phyloP scores from a whole-genome alignment of 805 yeast species.

The Starmerella davenportii region DNA sequence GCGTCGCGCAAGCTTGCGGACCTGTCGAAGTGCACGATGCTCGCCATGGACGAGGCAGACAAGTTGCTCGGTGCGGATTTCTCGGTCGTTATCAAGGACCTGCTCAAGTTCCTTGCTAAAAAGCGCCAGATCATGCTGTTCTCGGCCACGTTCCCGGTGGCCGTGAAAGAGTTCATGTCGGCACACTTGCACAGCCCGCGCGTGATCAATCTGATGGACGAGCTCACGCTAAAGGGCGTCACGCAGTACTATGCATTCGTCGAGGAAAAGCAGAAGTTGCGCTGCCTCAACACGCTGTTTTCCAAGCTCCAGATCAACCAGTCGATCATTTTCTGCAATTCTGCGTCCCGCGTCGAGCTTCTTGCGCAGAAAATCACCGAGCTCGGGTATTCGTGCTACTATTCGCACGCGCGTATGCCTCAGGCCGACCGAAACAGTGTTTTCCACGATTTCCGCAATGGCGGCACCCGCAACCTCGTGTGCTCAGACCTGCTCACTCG shows the following conservation, averaged over 20 bases:
- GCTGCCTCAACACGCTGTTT: slow-evolving; percentile 86
- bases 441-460: slow-evolving; percentile 96
- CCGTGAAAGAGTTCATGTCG: slow-evolving; percentile 85
- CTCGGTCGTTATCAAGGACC: slow-evolving; percentile 69
- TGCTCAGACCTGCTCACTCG: slow-evolving; percentile 92
- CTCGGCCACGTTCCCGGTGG: slow-evolving; percentile 90
- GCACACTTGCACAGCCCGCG: slow-evolving; percentile 77
- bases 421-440: slow-evolving; percentile 94
- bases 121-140: slow-evolving; percentile 72
- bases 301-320: slow-evolving; percentile 90
- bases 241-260: slow-evolving; percentile 97
- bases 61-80: slow-evolving; percentile 87
- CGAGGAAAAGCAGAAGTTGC: slow-evolving; percentile 88
- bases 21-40: slow-evolving; percentile 65
- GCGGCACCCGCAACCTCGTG: slow-evolving; percentile 89
- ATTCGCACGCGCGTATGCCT: slow-evolving; percentile 94
- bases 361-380: slow-evolving; percentile 92
- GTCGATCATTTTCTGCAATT: slow-evolving; percentile 91
- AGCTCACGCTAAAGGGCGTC: slow-evolving; percentile 85
- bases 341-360: slow-evolving; percentile 88
- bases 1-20: slow-evolving; percentile 80
- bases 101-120: slow-evolving; percentile 60
- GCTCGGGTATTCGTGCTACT: slow-evolving; percentile 88
- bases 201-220: slow-evolving; percentile 95
- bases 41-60: slow-evolving; percentile 98